Conservation (phyloP, 805 yeast genomes). For the Candida boidinii region DNA sequence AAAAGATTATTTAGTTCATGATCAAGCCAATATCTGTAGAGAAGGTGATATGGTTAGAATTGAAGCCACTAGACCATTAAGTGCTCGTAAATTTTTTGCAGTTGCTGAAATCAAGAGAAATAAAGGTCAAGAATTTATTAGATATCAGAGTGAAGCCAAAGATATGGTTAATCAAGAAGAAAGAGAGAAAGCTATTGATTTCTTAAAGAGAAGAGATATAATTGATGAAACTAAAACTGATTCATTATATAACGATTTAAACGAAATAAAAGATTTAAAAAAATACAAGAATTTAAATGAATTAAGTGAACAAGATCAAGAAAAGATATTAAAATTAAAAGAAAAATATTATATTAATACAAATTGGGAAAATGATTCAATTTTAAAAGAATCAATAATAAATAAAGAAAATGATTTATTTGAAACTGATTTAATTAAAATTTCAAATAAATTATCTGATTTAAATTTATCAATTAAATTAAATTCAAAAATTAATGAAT, state of each 20-base stretch:
- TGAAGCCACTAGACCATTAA: slow-evolving; percentile 78
- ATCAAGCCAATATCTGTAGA: slow-evolving; percentile 82
- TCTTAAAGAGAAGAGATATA: slow-evolving; percentile 39
- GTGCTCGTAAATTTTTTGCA: slow-evolving; percentile 78
- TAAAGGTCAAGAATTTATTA: slow-evolving; percentile 86
- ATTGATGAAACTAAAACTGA: slow-evolving; percentile 11
- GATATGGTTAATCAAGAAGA: slow-evolving; percentile 62
- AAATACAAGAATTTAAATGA: slow-evolving; percentile 4
- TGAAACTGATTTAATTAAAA: slow-evolving; percentile 14
- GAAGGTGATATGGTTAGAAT: slow-evolving; percentile 95
- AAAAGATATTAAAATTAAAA: slow-evolving; percentile 28
- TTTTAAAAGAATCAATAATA: slow-evolving; percentile 3
- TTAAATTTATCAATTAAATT: slow-evolving; percentile 14
- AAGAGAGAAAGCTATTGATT: slow-evolving; percentile 46
- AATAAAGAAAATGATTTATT: slow-evolving; percentile 21
- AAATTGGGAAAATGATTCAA: slow-evolving; percentile 13
- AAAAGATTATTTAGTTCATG: slow-evolving; percentile 86
- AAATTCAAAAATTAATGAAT: slow-evolving; percentile 7
- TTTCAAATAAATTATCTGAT: slow-evolving; percentile 13
- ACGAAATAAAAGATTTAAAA: slow-evolving; percentile 11
- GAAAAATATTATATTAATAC: slow-evolving; percentile 19
- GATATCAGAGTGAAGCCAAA: slow-evolving; percentile 68
- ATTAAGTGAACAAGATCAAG: slow-evolving; percentile 22
- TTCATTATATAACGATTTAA: slow-evolving; percentile 23
- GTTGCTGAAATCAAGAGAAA: slow-evolving; percentile 85